These are phyloP conservation scores for Neurospora sp. DNA, from an alignment of 2,329 filamentous ascomycete species.

Conservation along the genomic window DNA sequence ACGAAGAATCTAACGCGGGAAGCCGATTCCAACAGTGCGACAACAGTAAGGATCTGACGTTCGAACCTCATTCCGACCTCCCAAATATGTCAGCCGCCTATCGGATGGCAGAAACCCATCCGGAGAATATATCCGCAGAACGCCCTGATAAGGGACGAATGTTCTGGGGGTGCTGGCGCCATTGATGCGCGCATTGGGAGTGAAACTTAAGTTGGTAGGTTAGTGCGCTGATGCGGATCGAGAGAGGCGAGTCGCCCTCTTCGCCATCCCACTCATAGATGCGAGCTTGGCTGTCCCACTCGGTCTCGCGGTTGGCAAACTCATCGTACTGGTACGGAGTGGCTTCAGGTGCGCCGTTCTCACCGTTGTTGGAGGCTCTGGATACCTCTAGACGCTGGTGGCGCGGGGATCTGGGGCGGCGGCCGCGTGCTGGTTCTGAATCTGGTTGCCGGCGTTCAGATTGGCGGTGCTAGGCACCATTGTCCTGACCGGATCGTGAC, in stretches of 20 bases:
- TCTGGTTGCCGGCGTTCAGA: background rate
- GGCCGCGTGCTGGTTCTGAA: background rate
- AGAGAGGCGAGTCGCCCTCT: conserved; percentile 51
- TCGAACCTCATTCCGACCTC: too few species aligned
- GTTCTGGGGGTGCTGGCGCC: background rate
- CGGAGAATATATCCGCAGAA: too few species aligned
- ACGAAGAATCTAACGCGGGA: conserved; percentile 12
- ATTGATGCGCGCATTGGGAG: conserved; percentile 17
- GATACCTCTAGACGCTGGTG: background rate
- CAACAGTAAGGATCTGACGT: too few species aligned
- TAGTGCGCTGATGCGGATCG: conserved; percentile 5
- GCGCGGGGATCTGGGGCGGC: background rate
- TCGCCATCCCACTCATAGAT: conserved; percentile 82
- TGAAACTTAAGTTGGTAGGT: conserved; percentile 10
- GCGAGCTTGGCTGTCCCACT: conserved; percentile 44
- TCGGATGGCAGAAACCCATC: too few species aligned
- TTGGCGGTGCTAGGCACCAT: background rate
- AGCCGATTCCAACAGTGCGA: too few species aligned
- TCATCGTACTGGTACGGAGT: conserved; percentile 39
- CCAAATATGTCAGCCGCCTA: background rate
- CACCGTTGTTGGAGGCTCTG: background rate
- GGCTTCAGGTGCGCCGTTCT: conserved; percentile 19
- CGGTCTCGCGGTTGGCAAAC: conserved; percentile 13
- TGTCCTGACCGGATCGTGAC: background rate
- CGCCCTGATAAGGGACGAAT: conserved; percentile 3